These are phyloP conservation scores for Wallacemonas collosoma DNA, from an alignment of 208 protist species.

Conservation along the genomic window DNA sequence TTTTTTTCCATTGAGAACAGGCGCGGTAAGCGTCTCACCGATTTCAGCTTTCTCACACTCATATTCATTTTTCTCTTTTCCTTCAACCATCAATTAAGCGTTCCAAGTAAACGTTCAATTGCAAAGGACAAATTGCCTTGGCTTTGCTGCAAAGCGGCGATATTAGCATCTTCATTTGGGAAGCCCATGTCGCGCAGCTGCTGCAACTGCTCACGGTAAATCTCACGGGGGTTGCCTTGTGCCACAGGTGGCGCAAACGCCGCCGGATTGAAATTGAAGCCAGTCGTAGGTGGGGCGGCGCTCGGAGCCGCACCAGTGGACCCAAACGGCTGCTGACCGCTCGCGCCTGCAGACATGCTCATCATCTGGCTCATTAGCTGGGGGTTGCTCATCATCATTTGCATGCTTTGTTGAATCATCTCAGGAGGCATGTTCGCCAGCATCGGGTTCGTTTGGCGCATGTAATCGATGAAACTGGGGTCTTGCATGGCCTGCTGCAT, in stretches of 20 bases:
- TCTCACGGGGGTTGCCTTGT: conserved; percentile 70
- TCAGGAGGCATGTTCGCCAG: conserved; percentile 45
- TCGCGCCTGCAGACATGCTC: conserved; percentile 32
- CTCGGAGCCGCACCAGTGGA: neutral
- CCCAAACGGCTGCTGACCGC: conserved; percentile 6
- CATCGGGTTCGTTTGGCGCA: conserved; percentile 49
- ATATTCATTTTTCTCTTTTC: neutral
- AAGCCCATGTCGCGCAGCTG: conserved; percentile 93
- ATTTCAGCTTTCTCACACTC: conserved; percentile 8
- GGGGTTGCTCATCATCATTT: conserved; percentile 57
- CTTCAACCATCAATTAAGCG: neutral
- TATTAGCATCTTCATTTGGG: conserved; percentile 92
- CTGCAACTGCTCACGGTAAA: conserved; percentile 89
- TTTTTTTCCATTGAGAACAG: too few relatives aligned
- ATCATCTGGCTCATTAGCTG: conserved; percentile 28
- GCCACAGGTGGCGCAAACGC: conserved; percentile 43
- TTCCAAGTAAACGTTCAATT: conserved; percentile 78
- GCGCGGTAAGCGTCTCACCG: too few relatives aligned
- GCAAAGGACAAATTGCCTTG: conserved; percentile 90
- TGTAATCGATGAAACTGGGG: conserved; percentile 67
- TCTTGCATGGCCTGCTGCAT: conserved; percentile 61
- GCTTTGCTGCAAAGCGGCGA: conserved; percentile 86
- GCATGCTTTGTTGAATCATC: conserved; percentile 47
- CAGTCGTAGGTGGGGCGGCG: conserved; percentile 1
- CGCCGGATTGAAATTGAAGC: conserved; percentile 29